Evolutionary conservation across 768 basidiomycete species (phyloP).

Genomic region (Chalciporus sphaerocephalus): DNA sequence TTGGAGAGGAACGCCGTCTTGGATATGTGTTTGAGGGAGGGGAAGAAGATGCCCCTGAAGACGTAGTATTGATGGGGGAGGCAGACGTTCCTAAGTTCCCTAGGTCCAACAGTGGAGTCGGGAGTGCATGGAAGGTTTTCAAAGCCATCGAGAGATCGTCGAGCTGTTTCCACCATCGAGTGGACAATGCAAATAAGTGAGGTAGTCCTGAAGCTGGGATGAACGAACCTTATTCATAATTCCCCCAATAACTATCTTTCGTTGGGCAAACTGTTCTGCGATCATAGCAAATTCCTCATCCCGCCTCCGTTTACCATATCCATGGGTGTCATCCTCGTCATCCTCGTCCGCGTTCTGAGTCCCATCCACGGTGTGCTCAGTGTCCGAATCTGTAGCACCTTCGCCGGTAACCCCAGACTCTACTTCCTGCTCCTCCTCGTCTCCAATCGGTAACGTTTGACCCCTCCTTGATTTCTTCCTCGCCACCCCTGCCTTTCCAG

Average conservation of each 20-base stretch:
- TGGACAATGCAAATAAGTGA: neutral
- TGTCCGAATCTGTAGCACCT: slow-evolving; percentile 22
- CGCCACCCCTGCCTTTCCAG: slow-evolving; percentile 7
- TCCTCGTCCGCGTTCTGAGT: slow-evolving; percentile 33
- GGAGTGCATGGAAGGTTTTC: slow-evolving; percentile 42
- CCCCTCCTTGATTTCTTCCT: slow-evolving; percentile 29
- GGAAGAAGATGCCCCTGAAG: slow-evolving; percentile 21
- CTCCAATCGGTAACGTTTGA: slow-evolving; percentile 33
- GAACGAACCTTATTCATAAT: slow-evolving; percentile 67
- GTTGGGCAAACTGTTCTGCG: slow-evolving; percentile 62
- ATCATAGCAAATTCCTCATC: slow-evolving; percentile 68
- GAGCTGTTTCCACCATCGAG: slow-evolving; percentile 16
- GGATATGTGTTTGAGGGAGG: slow-evolving; percentile 4
- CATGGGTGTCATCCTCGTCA: slow-evolving; percentile 46
- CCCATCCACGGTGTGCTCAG: slow-evolving; percentile 33
- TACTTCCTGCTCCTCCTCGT: slow-evolving; percentile 22
- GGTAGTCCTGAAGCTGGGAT: neutral
- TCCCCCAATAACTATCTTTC: slow-evolving; percentile 61
- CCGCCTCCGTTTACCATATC: slow-evolving; percentile 49
- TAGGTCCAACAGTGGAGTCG: slow-evolving; percentile 38
- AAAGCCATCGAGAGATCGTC: slow-evolving; percentile 33
- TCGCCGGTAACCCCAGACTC: slow-evolving; percentile 8
- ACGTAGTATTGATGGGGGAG: slow-evolving; percentile 31
- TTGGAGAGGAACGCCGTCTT: slow-evolving; percentile 1
- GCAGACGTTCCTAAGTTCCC: slow-evolving; percentile 23